Evolutionary conservation across 345 rosid species (phyloP).

Genomic region (Erysimum cheiranthoides): DNA sequence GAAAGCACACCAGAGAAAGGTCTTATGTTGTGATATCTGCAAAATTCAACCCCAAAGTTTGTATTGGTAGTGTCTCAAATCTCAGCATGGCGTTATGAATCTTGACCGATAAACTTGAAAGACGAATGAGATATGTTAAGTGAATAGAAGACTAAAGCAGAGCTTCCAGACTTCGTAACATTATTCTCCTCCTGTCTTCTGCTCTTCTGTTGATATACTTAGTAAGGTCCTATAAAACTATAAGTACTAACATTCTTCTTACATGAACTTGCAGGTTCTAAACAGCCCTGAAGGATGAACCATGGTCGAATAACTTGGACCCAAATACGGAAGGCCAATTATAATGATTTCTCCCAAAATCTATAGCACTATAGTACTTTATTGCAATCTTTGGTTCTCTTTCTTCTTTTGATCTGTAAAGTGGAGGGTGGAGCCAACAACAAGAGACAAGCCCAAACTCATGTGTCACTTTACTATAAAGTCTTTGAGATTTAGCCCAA

Average conservation of each 20-base stretch:
- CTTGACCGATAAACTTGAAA: background rate
- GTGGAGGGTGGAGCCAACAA: no score
- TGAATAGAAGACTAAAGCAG: no score
- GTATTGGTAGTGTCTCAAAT: background rate
- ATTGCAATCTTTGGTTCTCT: no score
- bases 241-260: background rate
- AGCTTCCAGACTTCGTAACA: no score
- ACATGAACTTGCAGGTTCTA: background rate
- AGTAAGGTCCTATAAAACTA: no score
- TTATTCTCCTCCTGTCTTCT: no score
- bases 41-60: background rate
- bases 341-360: slow-evolving; percentile 1
- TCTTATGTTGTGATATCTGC: background rate
- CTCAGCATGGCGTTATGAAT: background rate
- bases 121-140: background rate
- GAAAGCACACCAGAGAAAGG: background rate
- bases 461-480: no score
- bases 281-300: background rate
- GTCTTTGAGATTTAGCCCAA: no score
- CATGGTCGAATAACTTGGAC: background rate
- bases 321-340: background rate
- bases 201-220: background rate
- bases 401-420: no score
- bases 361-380: no score
- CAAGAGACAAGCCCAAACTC: no score